These are phyloP conservation scores for Aspergillus clavatus DNA, from an alignment of 2,329 filamentous ascomycete genomes.

Conservation along the genomic window DNA sequence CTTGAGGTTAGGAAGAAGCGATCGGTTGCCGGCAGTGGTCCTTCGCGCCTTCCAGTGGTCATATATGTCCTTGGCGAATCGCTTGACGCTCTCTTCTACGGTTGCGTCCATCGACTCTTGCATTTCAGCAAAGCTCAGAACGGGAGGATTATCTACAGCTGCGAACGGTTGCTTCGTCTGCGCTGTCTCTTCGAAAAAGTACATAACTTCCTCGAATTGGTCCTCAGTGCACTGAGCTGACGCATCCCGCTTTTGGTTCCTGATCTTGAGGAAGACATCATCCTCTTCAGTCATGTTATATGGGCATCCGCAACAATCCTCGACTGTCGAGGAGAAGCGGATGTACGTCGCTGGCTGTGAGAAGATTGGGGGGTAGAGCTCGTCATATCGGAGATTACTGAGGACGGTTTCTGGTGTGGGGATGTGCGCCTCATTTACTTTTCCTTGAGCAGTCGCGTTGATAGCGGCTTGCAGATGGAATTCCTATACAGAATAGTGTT, in stretches of 20 bases:
- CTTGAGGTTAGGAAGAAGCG: conserved; percentile 75
- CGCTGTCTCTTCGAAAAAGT: conserved; percentile 86
- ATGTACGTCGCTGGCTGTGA: conserved; percentile 89
- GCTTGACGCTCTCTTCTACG: conserved; percentile 50
- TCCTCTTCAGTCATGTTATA: conserved; percentile 97
- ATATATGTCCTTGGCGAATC: conserved; percentile 73
- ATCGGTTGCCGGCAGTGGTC: conserved; percentile 61
- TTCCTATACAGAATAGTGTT: conserved; percentile 57
- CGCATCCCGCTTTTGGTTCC: conserved; percentile 71
- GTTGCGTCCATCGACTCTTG: conserved; percentile 61
- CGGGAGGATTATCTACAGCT: conserved; percentile 79
- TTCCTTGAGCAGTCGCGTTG: conserved; percentile 57
- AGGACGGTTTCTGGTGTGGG: conserved; percentile 61
- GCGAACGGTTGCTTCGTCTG: conserved; percentile 81
- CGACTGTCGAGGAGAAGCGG: conserved; percentile 94
- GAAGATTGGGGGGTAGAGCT: conserved; percentile 75
- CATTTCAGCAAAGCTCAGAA: conserved; percentile 69
- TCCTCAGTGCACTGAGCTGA: conserved; percentile 71
- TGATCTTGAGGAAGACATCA: conserved; percentile 73
- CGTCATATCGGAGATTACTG: conserved; percentile 74
- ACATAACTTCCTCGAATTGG: conserved; percentile 90
- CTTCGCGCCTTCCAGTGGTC: conserved; percentile 80
- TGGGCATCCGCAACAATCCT: conserved; percentile 82
- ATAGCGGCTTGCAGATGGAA: conserved; percentile 89
- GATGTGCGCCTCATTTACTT: conserved; percentile 61